Base-by-base conservation (phyloP, 148 eudicot genomes). In the Rhododendron mucronatum region DNA sequence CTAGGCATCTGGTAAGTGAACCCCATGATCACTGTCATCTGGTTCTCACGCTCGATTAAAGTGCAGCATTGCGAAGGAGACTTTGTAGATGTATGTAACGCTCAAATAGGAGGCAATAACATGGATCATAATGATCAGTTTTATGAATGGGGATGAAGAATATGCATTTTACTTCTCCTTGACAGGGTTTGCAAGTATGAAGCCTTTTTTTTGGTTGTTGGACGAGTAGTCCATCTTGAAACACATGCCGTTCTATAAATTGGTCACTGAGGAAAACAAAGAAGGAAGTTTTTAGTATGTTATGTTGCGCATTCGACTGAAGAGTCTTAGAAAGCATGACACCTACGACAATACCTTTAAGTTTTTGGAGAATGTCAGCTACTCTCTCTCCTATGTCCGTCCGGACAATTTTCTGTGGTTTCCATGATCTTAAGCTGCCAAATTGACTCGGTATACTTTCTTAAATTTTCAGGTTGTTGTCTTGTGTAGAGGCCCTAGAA, bases 391-490 rank as follows among this genome's bases (percentile, higher is more conserved):
- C 16, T 9, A 7, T n/a, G 33, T 23, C 55, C 1, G 10, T 78
- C n/a, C 53, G 30, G 61, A 39, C 51, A 14, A 81, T 35, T 71
- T 50, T 28, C 5, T 57, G n/a, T 21, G 16, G 6, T 35, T 3
- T 12, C 16, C n/a, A 15, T 63, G 28, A 4, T 50, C 79, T 84
- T 53, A 21, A 33, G 30, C 55, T 47, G 55, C 81, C 83, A 78
- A 1, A 76, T 47, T 69, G 81, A 78, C 81, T 78, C 55, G 5
- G 12, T 20, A 15, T 73, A 45, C 63, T 71, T 84, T 75, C 12
- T 55, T 65, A 20, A 33, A 39, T 39, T 74, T 90, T 87, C 89
- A 96, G 98, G 93, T 96, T 57, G 95, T 96, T 87, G 85, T 93
- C 95, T 48, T 96, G 99, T 85, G 90, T 95, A 65, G 95, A 93